Base-by-base conservation (phyloP, 208 protist genomes). In the Willaertia magna region DNA sequence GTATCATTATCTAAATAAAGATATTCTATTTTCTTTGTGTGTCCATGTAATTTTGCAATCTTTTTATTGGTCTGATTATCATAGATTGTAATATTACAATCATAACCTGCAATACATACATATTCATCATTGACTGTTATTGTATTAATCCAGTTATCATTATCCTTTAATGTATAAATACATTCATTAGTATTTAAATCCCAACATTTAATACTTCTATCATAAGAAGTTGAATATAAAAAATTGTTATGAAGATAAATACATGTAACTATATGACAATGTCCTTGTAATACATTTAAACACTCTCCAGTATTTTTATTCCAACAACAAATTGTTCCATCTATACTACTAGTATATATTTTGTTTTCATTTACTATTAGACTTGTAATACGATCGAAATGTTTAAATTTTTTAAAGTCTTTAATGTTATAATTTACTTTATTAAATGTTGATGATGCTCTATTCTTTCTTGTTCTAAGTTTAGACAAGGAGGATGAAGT, bases 331-430 rank as follows among this genome's bases (percentile, higher is more conserved):
- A 81, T 81, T 7, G 7, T 47, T 81, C 51, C 51, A 40, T 81
- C 76, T 43, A 81, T 9, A 18, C 43, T 51, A 40, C 43, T 39
- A 11, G 43, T 81, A 9, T 16, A 81, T 20, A 81, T 34, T 12
- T 18, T 9, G 39, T 81, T 43, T 30, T 43, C 44, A 18, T 46
- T 16, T 7, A 78, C 74, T 16, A 39, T 40, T 4, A 78, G 12
- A n/a, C 42, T 39, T 40, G 30, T 78, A 46, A 78, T 78, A 16
- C 22, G 42, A 78, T 78, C 12, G 74, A 42, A 46, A 46, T 78
- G 74, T 78, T 78, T 78, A 46, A 78, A 78, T 78, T 46, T 78
- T 44, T 78, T 78, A 78, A 46, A 78, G 34, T 78, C 74, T 43
- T 78, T 78, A n/a, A n/a, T n/a, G n/a, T n/a, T n/a, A n/a, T n/a